These are phyloP conservation scores for Arabidopsis hybrid DNA, from an alignment of 441 rosid genomes.

Conservation along the genomic window DNA sequence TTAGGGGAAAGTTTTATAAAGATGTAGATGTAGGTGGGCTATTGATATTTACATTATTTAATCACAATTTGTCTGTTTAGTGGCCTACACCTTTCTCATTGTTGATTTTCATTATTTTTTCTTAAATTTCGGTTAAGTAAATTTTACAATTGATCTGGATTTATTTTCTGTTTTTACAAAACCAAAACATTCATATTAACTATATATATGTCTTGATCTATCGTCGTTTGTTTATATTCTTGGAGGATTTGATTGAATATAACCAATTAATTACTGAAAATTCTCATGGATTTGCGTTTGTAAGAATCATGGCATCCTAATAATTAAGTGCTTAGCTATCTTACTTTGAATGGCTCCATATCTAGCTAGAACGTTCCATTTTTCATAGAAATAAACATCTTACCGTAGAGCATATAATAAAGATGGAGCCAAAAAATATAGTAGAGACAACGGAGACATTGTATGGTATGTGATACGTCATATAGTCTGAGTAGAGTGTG, in stretches of 20 bases:
- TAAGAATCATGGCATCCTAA: too few relatives aligned
- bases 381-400: too few relatives aligned
- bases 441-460: slow-evolving; percentile 25
- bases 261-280: too few relatives aligned
- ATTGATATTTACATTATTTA: slow-evolving; percentile 51
- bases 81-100: slow-evolving; percentile 64
- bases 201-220: too few relatives aligned
- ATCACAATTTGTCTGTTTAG: slow-evolving; percentile 58
- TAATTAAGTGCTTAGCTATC: too few relatives aligned
- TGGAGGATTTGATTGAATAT: too few relatives aligned
- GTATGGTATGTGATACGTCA: neutral
- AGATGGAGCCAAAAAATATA: slow-evolving; percentile 5
- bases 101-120: slow-evolving; percentile 18
- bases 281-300: too few relatives aligned
- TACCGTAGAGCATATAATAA: neutral
- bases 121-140: slow-evolving; percentile 32
- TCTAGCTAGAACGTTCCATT: too few relatives aligned
- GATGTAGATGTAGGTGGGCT: slow-evolving; percentile 54
- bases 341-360: too few relatives aligned
- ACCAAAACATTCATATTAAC: too few relatives aligned
- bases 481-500: neutral
- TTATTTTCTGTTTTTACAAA: too few relatives aligned
- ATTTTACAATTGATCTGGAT: neutral
- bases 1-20: slow-evolving; percentile 55
- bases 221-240: too few relatives aligned